Conservation (phyloP, 73 alveolate species). For the Paramecium pentaurelia region DNA sequence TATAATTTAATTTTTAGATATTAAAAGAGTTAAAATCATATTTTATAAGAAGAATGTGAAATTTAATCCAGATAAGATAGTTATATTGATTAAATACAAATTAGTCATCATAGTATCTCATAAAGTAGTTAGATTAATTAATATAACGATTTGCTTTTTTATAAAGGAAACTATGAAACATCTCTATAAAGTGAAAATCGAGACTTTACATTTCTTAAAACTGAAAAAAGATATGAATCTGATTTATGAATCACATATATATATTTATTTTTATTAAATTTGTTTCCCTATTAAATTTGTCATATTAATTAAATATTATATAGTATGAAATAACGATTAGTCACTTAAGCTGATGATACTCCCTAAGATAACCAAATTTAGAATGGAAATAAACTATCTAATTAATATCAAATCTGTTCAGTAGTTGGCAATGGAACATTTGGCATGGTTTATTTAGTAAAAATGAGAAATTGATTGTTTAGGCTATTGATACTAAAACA, state of each 20-base stretch:
- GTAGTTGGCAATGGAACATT: slow-evolving; percentile 82
- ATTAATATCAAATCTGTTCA: background rate
- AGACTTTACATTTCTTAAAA: background rate
- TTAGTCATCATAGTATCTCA: background rate
- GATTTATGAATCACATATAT: background rate
- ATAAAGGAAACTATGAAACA: background rate
- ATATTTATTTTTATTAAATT: background rate
- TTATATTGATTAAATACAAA: background rate
- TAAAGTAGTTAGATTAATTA: background rate
- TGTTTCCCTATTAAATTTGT: background rate
- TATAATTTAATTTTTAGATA: background rate
- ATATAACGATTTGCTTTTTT: background rate
- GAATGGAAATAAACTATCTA: background rate
- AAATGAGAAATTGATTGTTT: background rate
- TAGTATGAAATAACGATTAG: background rate
- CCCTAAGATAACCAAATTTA: background rate
- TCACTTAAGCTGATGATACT: background rate
- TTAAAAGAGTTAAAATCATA: background rate
- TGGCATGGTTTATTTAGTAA: slow-evolving; percentile 75
- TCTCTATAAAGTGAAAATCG: background rate
- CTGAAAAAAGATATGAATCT: background rate
- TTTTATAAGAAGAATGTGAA: background rate
- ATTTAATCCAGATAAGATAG: background rate
- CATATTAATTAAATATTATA: background rate
- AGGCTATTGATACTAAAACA: slow-evolving; percentile 59